phyloP scores from a whole-genome alignment of 768 basidiomycete species.

The Xerocomellus chrysenteron region DNA sequence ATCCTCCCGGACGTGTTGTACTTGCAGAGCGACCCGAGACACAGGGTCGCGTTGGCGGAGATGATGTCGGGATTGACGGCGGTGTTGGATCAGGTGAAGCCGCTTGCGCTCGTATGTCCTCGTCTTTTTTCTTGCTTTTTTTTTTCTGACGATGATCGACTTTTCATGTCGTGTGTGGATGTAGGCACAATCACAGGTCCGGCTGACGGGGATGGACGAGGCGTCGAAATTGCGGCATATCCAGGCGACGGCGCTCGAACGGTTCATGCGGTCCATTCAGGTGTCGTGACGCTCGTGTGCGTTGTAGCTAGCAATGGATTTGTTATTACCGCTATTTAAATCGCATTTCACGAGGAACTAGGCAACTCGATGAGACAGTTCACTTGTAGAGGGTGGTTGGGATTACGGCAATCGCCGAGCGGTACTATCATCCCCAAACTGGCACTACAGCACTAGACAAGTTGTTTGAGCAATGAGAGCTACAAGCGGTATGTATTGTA shows the following conservation, averaged over 20 bases:
- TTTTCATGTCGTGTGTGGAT: neutral
- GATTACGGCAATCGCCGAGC: neutral
- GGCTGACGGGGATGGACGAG: constrained; percentile 49
- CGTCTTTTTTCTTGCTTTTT: neutral
- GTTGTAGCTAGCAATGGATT: neutral
- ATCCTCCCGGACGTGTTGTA: constrained; percentile 67
- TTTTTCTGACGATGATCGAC: constrained; percentile 1
- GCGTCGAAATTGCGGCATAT: constrained; percentile 62
- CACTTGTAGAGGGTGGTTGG: neutral
- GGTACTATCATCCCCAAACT: too few relatives aligned
- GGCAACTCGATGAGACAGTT: neutral
- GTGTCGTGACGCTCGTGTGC: constrained; percentile 23
- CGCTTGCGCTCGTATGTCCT: constrained; percentile 57
- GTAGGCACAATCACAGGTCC: constrained; percentile 44
- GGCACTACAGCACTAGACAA: too few relatives aligned
- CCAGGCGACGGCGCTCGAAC: constrained; percentile 59
- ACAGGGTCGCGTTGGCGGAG: constrained; percentile 67
- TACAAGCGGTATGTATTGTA: too few relatives aligned
- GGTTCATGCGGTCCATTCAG: constrained; percentile 61
- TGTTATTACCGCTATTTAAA: constrained; percentile 25
- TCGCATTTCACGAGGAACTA: constrained; percentile 1
- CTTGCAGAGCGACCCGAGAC: constrained; percentile 57
- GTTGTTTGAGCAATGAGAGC: too few relatives aligned
- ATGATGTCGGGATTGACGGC: constrained; percentile 67
- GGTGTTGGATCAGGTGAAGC: constrained; percentile 58